Percentiles rank a stretch among this genome's conserved stretches.
Evolutionary conservation across 345 rosid genomes (phyloP).

Genomic region (Corchorus olitorius): DNA sequence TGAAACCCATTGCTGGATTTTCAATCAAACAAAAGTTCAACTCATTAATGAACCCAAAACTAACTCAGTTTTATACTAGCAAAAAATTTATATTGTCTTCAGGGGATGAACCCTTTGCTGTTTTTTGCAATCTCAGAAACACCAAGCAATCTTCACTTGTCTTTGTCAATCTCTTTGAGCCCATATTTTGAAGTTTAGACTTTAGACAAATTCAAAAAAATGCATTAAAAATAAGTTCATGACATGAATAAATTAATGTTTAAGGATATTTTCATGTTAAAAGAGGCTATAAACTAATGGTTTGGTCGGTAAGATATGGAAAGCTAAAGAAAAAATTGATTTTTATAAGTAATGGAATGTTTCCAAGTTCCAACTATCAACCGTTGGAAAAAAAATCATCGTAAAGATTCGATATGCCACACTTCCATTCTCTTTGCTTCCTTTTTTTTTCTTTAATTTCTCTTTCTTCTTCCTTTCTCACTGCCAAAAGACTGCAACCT

Average conservation of each 20-base stretch:
- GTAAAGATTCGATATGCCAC: conserved; percentile 24
- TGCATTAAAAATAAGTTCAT: background rate
- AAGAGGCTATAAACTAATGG: background rate
- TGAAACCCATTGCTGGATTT: too few species aligned
- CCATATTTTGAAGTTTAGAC: background rate
- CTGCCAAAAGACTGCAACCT: conserved; percentile 25
- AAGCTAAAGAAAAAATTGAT: background rate
- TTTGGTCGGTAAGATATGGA: background rate
- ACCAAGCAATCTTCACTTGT: background rate
- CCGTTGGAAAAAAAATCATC: conserved; percentile 16
- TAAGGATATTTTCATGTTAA: background rate
- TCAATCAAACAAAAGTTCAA: too few species aligned
- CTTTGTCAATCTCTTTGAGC: background rate
- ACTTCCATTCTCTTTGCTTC: conserved; percentile 32
- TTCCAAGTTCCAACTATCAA: conserved; percentile 11
- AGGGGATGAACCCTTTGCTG: conserved; percentile 48
- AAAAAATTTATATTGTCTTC: conserved; percentile 19
- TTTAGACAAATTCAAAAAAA: too few species aligned
- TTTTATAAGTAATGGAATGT: background rate
- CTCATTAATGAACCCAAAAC: too few species aligned
- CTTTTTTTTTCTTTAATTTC: too few species aligned
- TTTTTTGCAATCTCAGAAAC: background rate
- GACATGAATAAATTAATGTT: background rate
- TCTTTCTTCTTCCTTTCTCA: too few species aligned
- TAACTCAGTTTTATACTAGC: too few species aligned